Conservation (phyloP, 148 eudicot genomes). For the Silene conica region DNA sequence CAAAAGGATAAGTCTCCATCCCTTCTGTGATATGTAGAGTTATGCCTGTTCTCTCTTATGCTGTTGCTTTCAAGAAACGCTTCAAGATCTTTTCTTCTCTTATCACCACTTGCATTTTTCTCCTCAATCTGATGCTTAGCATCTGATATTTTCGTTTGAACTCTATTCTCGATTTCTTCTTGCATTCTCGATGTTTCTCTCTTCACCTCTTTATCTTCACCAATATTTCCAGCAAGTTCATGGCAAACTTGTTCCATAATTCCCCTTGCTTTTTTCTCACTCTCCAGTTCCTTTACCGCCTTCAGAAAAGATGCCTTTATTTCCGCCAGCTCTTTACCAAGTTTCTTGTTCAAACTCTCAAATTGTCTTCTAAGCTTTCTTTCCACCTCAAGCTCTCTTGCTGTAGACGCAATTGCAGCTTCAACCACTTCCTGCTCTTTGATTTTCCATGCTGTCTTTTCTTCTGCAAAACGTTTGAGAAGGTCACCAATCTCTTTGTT, state of each 20-base stretch:
- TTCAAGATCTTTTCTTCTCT: constrained; percentile 30
- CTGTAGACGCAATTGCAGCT: constrained; percentile 63
- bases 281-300: constrained; percentile 58
- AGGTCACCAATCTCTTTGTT: constrained; percentile 53
- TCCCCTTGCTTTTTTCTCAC: constrained; percentile 61
- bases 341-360: constrained; percentile 82
- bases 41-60: constrained; percentile 34
- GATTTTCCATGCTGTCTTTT: constrained; percentile 70
- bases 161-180: constrained; percentile 49
- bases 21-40: constrained; percentile 28
- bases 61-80: constrained; percentile 39
- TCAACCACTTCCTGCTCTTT: constrained; percentile 60
- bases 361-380: constrained; percentile 59
- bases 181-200: constrained; percentile 42
- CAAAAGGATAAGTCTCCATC: constrained; percentile 36
- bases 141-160: constrained; percentile 51
- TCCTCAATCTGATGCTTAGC: constrained; percentile 60
- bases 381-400: constrained; percentile 27
- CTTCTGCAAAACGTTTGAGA: constrained; percentile 69
- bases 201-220: constrained; percentile 49
- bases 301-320: constrained; percentile 49
- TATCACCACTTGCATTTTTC: constrained; percentile 54
- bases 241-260: constrained; percentile 61
- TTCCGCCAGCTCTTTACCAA: constrained; percentile 73
- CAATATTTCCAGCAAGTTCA: constrained; percentile 60